Evolutionary conservation across 495 filamentous ascomycete genomes (phyloP).

Genomic region (Xylaria cubensis): DNA sequence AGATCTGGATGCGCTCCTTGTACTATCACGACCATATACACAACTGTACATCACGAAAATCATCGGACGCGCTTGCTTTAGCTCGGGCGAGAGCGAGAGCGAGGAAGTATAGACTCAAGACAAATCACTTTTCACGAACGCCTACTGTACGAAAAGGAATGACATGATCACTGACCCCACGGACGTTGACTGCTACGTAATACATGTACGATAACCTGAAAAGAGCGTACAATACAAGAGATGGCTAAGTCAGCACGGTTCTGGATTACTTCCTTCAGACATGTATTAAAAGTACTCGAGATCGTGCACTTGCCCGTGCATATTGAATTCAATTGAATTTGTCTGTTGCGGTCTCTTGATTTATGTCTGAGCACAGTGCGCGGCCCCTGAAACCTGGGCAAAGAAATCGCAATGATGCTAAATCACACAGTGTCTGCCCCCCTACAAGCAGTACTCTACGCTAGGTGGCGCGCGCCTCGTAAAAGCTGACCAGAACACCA

Average conservation of each 20-base stretch:
- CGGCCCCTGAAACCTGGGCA: neutral
- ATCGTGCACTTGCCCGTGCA: neutral
- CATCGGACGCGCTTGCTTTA: neutral
- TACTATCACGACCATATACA: slow-evolving; percentile 28
- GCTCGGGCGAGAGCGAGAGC: slow-evolving; percentile 13
- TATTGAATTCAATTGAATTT: neutral
- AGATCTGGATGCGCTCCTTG: slow-evolving; percentile 17
- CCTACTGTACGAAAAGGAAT: neutral
- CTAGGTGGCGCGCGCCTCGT: neutral
- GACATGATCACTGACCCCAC: neutral
- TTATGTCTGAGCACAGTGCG: neutral
- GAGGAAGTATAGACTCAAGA: slow-evolving; percentile 16
- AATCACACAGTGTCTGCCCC: neutral
- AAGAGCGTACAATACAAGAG: neutral
- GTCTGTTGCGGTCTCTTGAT: neutral
- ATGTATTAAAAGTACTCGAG: neutral
- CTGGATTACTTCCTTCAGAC: neutral
- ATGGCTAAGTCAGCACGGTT: neutral
- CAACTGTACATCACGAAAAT: slow-evolving; percentile 23
- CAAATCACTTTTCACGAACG: neutral
- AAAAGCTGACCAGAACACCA: neutral
- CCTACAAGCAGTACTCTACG: neutral
- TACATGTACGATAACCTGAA: slow-evolving; percentile 7
- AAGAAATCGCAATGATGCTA: too few species aligned
- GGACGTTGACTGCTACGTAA: neutral